Conservation (phyloP, 2,329 filamentous ascomycete genomes). For the Allantophomopsis lycopodina region DNA sequence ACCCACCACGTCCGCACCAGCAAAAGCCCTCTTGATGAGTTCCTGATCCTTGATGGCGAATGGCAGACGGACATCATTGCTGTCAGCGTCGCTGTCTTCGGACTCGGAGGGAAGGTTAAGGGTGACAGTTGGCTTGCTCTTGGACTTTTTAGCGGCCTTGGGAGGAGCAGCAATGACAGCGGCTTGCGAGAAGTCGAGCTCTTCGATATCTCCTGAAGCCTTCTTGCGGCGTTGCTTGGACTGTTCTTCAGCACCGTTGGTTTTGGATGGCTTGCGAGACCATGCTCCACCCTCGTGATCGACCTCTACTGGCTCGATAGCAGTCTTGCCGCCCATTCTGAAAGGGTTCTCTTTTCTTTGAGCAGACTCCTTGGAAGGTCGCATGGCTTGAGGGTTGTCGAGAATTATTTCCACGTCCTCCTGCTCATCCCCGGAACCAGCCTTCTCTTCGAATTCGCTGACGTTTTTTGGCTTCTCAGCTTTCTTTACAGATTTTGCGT, state of each 20-base stretch:
- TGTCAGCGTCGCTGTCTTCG: constrained; percentile 27
- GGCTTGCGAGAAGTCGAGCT: constrained; percentile 17
- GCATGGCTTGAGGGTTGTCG: constrained; percentile 6
- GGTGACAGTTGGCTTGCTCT: constrained; percentile 9
- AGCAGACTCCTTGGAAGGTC: constrained; percentile 2
- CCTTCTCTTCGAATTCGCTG: constrained; percentile 48
- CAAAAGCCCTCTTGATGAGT: constrained; percentile 74
- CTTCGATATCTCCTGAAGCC: constrained; percentile 16
- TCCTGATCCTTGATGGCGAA: constrained; percentile 46
- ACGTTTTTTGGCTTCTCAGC: constrained; percentile 11
- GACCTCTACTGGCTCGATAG: neutral
- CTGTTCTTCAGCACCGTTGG: constrained; percentile 12
- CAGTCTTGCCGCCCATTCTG: neutral
- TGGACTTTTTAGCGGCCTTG: constrained; percentile 10
- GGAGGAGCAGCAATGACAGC: constrained; percentile 15
- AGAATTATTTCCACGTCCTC: constrained; percentile 19
- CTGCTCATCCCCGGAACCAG: constrained; percentile 31
- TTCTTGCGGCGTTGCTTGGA: constrained; percentile 16
- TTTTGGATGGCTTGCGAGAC: constrained; percentile 13
- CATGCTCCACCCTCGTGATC: constrained; percentile 16
- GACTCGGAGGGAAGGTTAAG: constrained; percentile 13
- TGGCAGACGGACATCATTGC: constrained; percentile 32
- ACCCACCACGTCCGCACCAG: constrained; percentile 69
- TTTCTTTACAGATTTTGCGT: constrained; percentile 22
- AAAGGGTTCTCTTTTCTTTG: constrained; percentile 3